These are phyloP conservation scores for Pseudocercospora crystallina DNA, from an alignment of 2,329 filamentous ascomycete genomes.

Conservation along the genomic window DNA sequence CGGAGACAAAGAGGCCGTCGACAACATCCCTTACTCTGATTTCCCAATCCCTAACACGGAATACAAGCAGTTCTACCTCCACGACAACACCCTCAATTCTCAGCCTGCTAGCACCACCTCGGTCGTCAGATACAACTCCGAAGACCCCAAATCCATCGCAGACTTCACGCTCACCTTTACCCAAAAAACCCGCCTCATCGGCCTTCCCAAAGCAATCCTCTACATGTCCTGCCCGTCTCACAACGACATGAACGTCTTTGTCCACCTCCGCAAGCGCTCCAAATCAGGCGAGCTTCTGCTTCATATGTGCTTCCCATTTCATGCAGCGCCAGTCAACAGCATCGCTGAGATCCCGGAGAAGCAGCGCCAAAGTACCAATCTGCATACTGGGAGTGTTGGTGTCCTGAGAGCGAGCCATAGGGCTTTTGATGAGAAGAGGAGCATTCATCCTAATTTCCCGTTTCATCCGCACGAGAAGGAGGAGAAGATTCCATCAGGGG, in stretches of 20 bases:
- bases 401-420: constrained; percentile 21
- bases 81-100: constrained; percentile 9
- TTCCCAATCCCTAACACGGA: constrained; percentile 23
- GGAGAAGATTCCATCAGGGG: constrained; percentile 43
- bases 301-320: constrained; percentile 20
- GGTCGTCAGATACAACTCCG: constrained; percentile 15
- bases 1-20: constrained; percentile 34
- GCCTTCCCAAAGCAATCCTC: constrained; percentile 48
- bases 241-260: constrained; percentile 25
- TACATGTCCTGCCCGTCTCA: constrained; percentile 38
- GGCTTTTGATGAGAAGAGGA: constrained; percentile 9
- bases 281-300: constrained; percentile 16
- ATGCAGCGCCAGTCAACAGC: constrained; percentile 26
- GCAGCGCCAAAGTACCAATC: constrained; percentile 14
- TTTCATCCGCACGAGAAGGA: constrained; percentile 27
- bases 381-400: constrained; percentile 17
- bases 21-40: constrained; percentile 33
- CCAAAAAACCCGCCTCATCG: constrained; percentile 43
- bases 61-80: constrained; percentile 16
- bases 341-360: constrained; percentile 45
- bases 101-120: background rate
- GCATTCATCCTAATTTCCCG: constrained; percentile 18
- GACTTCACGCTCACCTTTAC: constrained; percentile 44
- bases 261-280: constrained; percentile 21
- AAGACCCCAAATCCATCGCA: constrained; percentile 19